phyloP scores from a whole-genome alignment of 192 early-diverging fungal species.

The Backusella parvicylindrica region DNA sequence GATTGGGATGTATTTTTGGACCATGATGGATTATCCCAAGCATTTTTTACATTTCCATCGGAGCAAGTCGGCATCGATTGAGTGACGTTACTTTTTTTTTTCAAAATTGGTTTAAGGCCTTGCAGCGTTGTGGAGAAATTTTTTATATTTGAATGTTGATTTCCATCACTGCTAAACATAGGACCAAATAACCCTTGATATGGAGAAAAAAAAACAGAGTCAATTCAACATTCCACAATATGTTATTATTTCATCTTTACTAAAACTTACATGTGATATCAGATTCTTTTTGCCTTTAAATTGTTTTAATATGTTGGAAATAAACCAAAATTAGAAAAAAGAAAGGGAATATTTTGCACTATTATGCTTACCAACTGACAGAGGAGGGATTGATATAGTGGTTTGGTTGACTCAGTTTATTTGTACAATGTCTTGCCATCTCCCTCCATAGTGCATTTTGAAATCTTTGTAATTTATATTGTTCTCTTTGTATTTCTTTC shows the following conservation, averaged over 20 bases:
- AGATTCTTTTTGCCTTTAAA: constrained; percentile 36
- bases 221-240: background rate
- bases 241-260: background rate
- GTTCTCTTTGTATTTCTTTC: constrained; percentile 12
- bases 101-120: constrained; percentile 11
- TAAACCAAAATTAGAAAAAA: background rate
- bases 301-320: background rate
- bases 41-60: background rate
- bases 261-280: constrained; percentile 36
- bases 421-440: constrained; percentile 26
- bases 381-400: constrained; percentile 21
- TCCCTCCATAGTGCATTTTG: constrained; percentile 43
- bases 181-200: constrained; percentile 24
- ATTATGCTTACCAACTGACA: constrained; percentile 34
- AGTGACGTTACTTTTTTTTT: constrained; percentile 15
- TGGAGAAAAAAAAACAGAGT: background rate
- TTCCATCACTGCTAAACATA: background rate
- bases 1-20: background rate
- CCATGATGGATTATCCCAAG: background rate
- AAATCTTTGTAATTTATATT: constrained; percentile 21
- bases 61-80: constrained; percentile 7
- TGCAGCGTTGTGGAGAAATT: background rate
- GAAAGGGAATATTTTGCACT: background rate
- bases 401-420: background rate
- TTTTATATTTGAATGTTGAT: background rate